A percentile compares a stretch with the other conserved stretches of the same genome.
Evolutionary conservation across 1,284 basidiomycete species (phyloP).

Genomic region (Ustilago loliicola): DNA sequence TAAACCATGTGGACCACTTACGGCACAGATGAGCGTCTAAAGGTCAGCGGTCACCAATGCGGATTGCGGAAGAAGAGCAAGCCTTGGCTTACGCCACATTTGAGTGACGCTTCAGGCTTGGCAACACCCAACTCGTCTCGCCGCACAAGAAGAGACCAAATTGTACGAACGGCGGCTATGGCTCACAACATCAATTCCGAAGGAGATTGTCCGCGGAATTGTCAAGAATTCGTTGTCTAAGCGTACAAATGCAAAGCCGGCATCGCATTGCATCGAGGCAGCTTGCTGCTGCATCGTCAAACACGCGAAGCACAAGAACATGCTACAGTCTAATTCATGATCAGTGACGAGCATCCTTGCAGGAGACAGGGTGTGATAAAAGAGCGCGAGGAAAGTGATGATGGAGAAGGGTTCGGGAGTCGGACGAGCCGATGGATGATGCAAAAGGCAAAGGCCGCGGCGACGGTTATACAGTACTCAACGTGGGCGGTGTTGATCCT

Average conservation of each 20-base stretch:
- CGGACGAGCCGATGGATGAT: slow-evolving; percentile 2
- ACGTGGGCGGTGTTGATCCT: slow-evolving; percentile 4
- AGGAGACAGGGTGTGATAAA: no score
- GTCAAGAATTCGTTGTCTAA: neutral
- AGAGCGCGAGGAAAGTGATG: no score
- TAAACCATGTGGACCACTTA: no score
- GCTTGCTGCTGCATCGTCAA: neutral
- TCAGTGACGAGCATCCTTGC: neutral
- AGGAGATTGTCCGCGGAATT: slow-evolving; percentile 12
- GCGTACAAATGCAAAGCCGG: slow-evolving; percentile 7
- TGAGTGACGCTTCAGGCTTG: neutral
- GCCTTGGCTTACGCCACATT: slow-evolving; percentile 13
- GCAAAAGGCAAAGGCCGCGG: slow-evolving; percentile 4
- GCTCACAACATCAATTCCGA: slow-evolving; percentile 6
- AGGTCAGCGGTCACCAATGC: neutral
- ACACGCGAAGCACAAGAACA: no score
- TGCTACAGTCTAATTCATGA: neutral
- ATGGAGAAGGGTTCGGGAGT: neutral
- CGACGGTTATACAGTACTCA: neutral
- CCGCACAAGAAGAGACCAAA: neutral
- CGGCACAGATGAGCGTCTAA: neutral
- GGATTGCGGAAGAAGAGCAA: neutral
- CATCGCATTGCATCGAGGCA: slow-evolving; percentile 1
- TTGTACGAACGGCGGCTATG: neutral
- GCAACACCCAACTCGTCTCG: neutral